Percentiles rank a stretch among this genome's conserved stretches.
Evolutionary conservation across 2,329 filamentous ascomycete species (phyloP).

Genomic region (Trichocomaceae sp.): DNA sequence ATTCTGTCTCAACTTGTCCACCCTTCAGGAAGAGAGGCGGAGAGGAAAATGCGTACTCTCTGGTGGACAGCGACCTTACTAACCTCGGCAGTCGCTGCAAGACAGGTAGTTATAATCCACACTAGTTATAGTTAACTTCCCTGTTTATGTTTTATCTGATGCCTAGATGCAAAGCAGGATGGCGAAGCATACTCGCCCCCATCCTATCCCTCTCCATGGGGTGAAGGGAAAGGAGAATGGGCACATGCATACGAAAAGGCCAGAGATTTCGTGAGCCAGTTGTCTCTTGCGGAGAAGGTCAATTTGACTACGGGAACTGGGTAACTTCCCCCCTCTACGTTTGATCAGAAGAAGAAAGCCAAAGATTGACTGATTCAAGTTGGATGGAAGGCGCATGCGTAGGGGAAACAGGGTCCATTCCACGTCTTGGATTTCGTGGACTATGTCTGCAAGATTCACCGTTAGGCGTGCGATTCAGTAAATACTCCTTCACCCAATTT

Average conservation of each 20-base stretch:
- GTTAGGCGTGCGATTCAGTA: constrained; percentile 65
- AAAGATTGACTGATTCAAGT: constrained; percentile 31
- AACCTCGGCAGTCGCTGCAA: background rate
- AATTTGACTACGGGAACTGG: constrained; percentile 89
- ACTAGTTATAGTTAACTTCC: background rate
- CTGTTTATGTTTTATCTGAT: too few relatives aligned
- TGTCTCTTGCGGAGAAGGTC: constrained; percentile 84
- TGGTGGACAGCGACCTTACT: background rate
- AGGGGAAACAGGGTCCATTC: constrained; percentile 55
- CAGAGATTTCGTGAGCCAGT: constrained; percentile 68
- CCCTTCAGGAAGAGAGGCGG: background rate
- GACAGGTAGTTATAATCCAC: background rate
- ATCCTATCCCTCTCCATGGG: constrained; percentile 83
- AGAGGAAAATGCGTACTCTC: background rate
- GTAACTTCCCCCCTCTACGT: constrained; percentile 40
- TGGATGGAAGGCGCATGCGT: constrained; percentile 69
- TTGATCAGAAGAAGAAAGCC: constrained; percentile 17
- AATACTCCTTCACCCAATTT: constrained; percentile 13
- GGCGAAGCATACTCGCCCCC: constrained; percentile 49
- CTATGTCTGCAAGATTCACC: constrained; percentile 86
- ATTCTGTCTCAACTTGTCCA: background rate
- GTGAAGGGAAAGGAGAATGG: constrained; percentile 68
- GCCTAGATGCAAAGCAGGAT: background rate
- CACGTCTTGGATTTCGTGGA: constrained; percentile 54
- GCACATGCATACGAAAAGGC: constrained; percentile 68